Evolutionary conservation across 2,329 filamentous ascomycete species (phyloP), one percentile per base, ranked within the genome.

Genomic region (Sclerotinia spermophila): DNA sequence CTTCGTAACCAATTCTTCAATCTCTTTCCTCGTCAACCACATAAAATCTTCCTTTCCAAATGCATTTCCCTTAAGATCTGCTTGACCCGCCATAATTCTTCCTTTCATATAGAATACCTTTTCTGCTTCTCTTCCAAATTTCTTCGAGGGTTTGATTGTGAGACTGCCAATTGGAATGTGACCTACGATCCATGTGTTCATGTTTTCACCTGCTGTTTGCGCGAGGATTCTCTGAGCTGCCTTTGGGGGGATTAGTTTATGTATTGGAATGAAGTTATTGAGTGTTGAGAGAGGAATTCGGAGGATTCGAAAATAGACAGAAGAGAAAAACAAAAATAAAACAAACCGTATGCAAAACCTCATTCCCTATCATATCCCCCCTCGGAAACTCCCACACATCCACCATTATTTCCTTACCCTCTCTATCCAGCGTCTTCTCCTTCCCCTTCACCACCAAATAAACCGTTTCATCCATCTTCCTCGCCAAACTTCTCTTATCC

Each of bases 111-210:
- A 97, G 82, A 99, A 99, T 3, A 90, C 90, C 86, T 97, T 97
- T 78, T 91, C 87, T 68, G 92, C 93, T 70, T 85, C 81, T 75
- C 80, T 76, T 71, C 81, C 78, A 60, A 85, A 77, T 3, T 71
- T 33, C 44, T 80, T 80, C 78, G 85, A 82, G 76, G 85, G 85
- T 73, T 88, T 83, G 72, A 83, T 83, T 75, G 92, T 85, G 78
- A 92, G 83, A 82, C 97, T 92, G 38, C 94, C 95, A 71, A 97
- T 87, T 17, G 96, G 96, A 71, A 92, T 91, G 77, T 94, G 94
- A 72, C 94, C 95, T 67, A 99, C 92, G 76, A 98, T 88, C 94
- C 96, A 99, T 69, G 94, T 97, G 84, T 98, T 98, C 94, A 99
- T 98, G 85, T 99, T 96, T 72, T 92, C 83, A 71, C 96, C 96